Conservation (phyloP, 805 yeast genomes). For the Candida maris region DNA sequence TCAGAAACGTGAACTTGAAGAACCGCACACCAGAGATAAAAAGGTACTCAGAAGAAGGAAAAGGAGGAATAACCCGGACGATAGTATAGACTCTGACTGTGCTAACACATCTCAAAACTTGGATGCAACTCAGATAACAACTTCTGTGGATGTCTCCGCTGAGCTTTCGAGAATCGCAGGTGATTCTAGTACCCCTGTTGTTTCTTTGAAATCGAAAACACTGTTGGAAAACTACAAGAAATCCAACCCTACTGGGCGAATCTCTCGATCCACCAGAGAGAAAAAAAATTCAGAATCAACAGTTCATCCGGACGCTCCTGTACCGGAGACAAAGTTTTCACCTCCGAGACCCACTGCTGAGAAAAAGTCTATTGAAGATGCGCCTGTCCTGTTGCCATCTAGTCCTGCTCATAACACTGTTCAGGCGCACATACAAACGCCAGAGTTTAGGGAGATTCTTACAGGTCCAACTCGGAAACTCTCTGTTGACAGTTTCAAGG, state of each 20-base stretch:
- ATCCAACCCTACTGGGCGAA: slow-evolving; percentile 19
- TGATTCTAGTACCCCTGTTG: slow-evolving; percentile 9
- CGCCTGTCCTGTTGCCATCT: slow-evolving; percentile 2
- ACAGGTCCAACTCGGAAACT: slow-evolving; percentile 24
- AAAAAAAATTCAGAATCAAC: slow-evolving; percentile 6
- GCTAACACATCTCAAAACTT: too few species aligned
- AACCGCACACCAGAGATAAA: slow-evolving; percentile 15
- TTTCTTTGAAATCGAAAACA: slow-evolving; percentile 9
- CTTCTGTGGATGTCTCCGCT: slow-evolving; percentile 9
- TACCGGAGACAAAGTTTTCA: too few species aligned
- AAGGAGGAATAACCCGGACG: slow-evolving; percentile 2
- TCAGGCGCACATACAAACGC: not conserved
- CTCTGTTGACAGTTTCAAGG: slow-evolving; percentile 14
- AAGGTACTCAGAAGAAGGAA: slow-evolving; percentile 12
- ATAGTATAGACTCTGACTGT: slow-evolving; percentile 13
- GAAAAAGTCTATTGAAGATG: too few species aligned
- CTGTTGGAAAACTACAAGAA: slow-evolving; percentile 16
- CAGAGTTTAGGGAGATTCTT: too few species aligned
- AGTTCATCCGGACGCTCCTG: too few species aligned
- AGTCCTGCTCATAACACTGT: slow-evolving; percentile 1
- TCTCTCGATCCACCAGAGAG: slow-evolving; percentile 6
- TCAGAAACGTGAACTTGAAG: slow-evolving; percentile 16
- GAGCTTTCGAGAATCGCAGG: slow-evolving; percentile 7
- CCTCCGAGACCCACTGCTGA: too few species aligned
- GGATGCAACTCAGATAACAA: too few species aligned